Evolutionary conservation across 495 filamentous ascomycete genomes (phyloP), one percentile per base, ranked within the genome.

Genomic region (Annulohypoxylon maeteangense): DNA sequence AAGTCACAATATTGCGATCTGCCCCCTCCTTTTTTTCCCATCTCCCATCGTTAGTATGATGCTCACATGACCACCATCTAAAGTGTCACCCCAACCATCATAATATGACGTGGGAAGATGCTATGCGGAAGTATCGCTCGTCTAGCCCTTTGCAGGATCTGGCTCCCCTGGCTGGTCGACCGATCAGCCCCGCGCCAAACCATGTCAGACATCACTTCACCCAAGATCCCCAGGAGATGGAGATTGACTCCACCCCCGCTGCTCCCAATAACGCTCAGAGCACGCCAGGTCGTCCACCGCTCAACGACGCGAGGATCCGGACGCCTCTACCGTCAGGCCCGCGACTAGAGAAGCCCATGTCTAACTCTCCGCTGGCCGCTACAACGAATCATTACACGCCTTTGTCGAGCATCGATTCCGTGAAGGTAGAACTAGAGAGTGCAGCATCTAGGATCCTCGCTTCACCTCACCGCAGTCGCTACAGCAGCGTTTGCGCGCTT

Each of bases 1-100:
- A 80, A 83, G 83, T 80, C 29, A 53, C 51, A 58, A 62, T 47
- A 45, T 64, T 68, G 56, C 25, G 38, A 62, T 55, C 56, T 74
- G n/a, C 59, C 68, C 47, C 53, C 27, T 56, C 12, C 31, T 47
- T 38, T 44, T 27, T 59, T 69, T 72, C 47, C 29, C 31, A 7
- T n/a, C 25, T 32, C 45, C 31, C 51, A 16, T 36, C 27, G 32
- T 62, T 61, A 23, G 40, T 22, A 40, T 58, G 47, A 50, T 53
- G 65, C 75, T 77, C 64, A 79, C 74, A 75, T 75, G 48, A 67
- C 67, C 53, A 45, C 47, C 38, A 55, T 45, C 57, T 67, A 23
- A 71, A 85, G 83, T 85, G 83, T 66, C 81, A 85, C 69, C 82
- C 83, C 0, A 81, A 80, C 55, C 83, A 85, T 71, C 82, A 83